These are phyloP conservation scores for Daldinia sp. DNA, from an alignment of 2,329 filamentous ascomycete genomes.

Conservation along the genomic window DNA sequence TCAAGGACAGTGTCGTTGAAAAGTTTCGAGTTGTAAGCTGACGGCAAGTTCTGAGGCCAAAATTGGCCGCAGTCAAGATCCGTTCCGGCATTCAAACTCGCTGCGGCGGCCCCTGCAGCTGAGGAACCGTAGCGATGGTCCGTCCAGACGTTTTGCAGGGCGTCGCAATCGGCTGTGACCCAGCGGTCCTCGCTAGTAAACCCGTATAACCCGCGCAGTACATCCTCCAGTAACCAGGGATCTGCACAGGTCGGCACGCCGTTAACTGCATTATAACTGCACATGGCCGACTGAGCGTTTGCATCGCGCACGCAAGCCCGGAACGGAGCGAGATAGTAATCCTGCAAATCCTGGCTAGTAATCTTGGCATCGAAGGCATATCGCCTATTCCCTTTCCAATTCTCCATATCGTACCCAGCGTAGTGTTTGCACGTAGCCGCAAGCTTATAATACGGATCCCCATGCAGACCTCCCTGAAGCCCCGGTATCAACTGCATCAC, in stretches of 20 bases:
- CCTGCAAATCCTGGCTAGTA: conserved; percentile 67
- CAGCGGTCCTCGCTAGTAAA: conserved; percentile 69
- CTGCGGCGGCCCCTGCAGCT: conserved; percentile 47
- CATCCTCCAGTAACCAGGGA: conserved; percentile 66
- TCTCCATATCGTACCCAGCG: conserved; percentile 65
- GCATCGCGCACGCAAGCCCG: conserved; percentile 67
- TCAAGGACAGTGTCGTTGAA: conserved; percentile 58
- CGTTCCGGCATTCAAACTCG: conserved; percentile 50
- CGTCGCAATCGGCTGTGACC: conserved; percentile 72
- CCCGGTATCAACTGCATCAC: conserved; percentile 62
- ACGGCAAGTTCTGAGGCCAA: conserved; percentile 43
- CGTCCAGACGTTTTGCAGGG: conserved; percentile 64
- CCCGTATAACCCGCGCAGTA: conserved; percentile 70
- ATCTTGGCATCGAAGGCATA: conserved; percentile 66
- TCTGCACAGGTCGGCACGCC: conserved; percentile 71
- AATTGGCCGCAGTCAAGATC: conserved; percentile 48
- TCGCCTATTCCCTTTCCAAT: conserved; percentile 53
- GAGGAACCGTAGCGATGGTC: conserved; percentile 50
- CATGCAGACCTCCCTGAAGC: conserved; percentile 52
- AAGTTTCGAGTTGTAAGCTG: conserved; percentile 45
- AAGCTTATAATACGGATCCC: conserved; percentile 48
- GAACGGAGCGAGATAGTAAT: conserved; percentile 74
- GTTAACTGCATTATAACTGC: conserved; percentile 70
- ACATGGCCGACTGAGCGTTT: conserved; percentile 66
- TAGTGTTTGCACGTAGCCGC: conserved; percentile 68